Evolutionary conservation across 164 flowering plant genomes (phyloP), one percentile per base, ranked within the genome.

Genomic region (Magnolia changhungtana): DNA sequence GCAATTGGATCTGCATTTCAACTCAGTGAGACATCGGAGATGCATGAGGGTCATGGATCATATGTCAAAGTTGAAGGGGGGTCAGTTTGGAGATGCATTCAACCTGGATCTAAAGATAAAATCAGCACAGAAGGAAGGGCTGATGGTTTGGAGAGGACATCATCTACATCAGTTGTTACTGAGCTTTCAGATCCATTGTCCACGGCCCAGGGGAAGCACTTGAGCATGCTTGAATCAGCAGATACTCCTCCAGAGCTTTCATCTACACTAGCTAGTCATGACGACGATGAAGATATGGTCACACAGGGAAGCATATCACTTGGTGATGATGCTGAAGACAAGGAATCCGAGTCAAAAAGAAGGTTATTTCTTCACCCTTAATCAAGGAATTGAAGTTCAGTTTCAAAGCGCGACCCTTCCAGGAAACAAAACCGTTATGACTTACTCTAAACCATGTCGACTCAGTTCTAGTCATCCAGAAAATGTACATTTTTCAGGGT

Each of bases 211-310:
- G 90, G 83, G 20, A 91, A 86, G 74, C 73, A 84, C 23, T 51
- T 78, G 7, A 78, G 84, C 71, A 74, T 68, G 10, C 76, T 87
- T 81, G 92, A 88, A 79, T 79, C 90, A 55, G 82, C 76, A 19
- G 93, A 78, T 77, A 83, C 89, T 24, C 91, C 89, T 24, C 91
- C 89, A 4, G 91, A 92, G 78, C 83, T 90, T 74, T 88, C 96
- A 73, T 88, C 96, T 27, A 82, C 91, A 64, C 81, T 85, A 69
- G 88, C 88, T 63, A 85, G 86, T 73, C 84, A 85, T 65, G 95
- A 88, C 45, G 91, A 85, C 20, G 89, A 84, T 70, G 90, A 89
- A 68, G 95, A 90, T 81, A 77, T 80, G 74, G 84, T 88, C 23
- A 84, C 89, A 20, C 90, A 87, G 52, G 89, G 85, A 77, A 86